Evolutionary conservation across 2,329 filamentous ascomycete species (phyloP), one percentile per base, ranked within the genome.

Genomic region (Pseudogymnoascus sp.): DNA sequence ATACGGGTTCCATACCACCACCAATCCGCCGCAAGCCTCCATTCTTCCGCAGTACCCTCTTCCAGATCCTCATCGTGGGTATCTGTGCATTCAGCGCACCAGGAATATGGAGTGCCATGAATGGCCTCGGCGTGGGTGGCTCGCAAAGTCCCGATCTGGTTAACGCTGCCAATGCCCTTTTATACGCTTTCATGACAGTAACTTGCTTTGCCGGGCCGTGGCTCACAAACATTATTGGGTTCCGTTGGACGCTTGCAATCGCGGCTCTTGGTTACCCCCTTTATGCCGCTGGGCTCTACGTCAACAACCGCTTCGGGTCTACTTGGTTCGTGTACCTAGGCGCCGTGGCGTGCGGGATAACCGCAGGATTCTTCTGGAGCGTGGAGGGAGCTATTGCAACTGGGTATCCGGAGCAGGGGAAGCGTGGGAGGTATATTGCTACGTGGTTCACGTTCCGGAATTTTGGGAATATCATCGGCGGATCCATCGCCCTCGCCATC

Each of bases 401-500:
- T 30, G 74, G 74, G 2, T 77, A 77, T 35, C 75, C 74, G 0
- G 64, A 66, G 43, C 63, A 65, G 1, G 61, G 38, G 65, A 69
- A 70, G 59, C 62, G 68, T 59, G 68, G 61, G 12, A 62, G 63
- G 28, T 66, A 66, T 20, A 61, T 66, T 2, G 65, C 68, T 3
- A 69, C 65, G 25, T 79, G 76, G 76, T 71, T 78, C 59, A 72
- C 72, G 4, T 74, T 74, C 54, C 73, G 74, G 16, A 74, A 74
- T 12, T 67, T 72, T 2, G 76, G 75, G 0, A 74, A 75, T 16
- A 77, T 81, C 25, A 74, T 82, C 6, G 79, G 79, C 9, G 79
- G 78, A 2, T 74, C 77, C 2, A 80, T 81, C 63, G 77, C 77
- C 18, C 70, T 81, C 2, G 79, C 74, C 0, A 66, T 81, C 8